Percentiles rank a stretch among this genome's conserved stretches.
Conservation (phyloP, 2,329 filamentous ascomycete genomes). For the Mycosphaerella sp. region DNA sequence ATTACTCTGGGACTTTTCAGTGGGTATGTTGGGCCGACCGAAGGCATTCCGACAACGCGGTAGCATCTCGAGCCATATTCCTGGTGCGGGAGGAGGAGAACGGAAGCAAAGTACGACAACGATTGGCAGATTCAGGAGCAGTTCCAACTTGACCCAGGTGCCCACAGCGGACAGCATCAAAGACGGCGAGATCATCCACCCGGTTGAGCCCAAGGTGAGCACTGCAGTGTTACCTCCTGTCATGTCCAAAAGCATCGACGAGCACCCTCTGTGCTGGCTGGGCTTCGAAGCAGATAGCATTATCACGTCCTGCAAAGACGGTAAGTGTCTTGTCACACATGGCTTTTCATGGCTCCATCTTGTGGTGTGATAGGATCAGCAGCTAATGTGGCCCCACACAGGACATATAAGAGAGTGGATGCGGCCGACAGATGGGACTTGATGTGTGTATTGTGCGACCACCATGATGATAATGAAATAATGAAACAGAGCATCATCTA, state of each 20-base stretch:
- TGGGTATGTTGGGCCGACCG: conserved; percentile 90
- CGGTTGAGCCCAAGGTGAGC: conserved; percentile 75
- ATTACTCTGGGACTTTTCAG: conserved; percentile 94
- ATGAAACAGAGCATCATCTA: background rate
- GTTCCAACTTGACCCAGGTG: conserved; percentile 57
- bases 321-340: conserved; percentile 51
- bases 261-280: conserved; percentile 81
- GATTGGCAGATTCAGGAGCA: conserved; percentile 61
- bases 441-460: background rate
- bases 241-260: conserved; percentile 76
- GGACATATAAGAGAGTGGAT: conserved; percentile 72
- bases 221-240: conserved; percentile 87
- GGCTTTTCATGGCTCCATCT: background rate
- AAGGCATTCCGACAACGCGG: conserved; percentile 58
- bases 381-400: conserved; percentile 34
- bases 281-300: conserved; percentile 93
- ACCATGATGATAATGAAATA: background rate
- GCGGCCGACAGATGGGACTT: conserved; percentile 46
- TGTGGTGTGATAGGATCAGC: background rate
- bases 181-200: conserved; percentile 61
- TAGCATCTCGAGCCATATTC: conserved; percentile 48
- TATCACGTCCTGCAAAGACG: conserved; percentile 83
- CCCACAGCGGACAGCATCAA: conserved; percentile 35
- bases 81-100: conserved; percentile 43
- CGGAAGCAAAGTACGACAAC: conserved; percentile 38